Percentiles rank a stretch among this genome's conserved stretches.
Conservation (phyloP, 73 alveolate species). For the Paramecium caudatum region DNA sequence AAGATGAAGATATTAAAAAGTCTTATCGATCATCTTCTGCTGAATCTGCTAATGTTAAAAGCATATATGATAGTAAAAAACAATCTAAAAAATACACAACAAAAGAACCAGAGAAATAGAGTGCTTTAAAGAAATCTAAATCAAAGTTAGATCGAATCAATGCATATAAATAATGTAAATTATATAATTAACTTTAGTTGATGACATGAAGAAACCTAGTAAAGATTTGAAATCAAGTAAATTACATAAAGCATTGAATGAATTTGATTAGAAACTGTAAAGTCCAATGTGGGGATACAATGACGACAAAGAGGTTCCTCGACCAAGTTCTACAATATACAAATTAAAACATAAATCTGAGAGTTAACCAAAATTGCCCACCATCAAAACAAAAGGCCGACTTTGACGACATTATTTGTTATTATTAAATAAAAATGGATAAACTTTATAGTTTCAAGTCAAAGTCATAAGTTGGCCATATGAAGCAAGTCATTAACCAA, state of each 20-base stretch:
- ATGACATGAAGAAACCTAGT: background rate
- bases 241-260: conserved; percentile 51
- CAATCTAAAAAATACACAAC: background rate
- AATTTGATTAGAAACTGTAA: conserved; percentile 21
- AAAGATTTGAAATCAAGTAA: conserved; percentile 43
- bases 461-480: conserved; percentile 48
- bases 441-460: conserved; percentile 58
- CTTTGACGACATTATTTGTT: no score
- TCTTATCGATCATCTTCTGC: conserved; percentile 31
- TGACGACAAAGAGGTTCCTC: conserved; percentile 2
- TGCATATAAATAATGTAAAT: conserved; percentile 47
- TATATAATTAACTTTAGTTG: background rate
- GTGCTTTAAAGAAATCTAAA: background rate
- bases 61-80: conserved; percentile 21
- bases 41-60: conserved; percentile 8
- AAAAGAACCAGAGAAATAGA: background rate
- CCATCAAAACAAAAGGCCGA: background rate
- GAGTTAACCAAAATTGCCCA: conserved; percentile 4
- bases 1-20: conserved; percentile 46
- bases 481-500: conserved; percentile 14
- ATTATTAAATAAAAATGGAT: no score
- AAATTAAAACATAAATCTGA: conserved; percentile 53
- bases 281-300: conserved; percentile 49
- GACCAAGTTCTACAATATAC: conserved; percentile 43
- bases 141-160: conserved; percentile 40